Conservation (phyloP, 768 basidiomycete species). For the Lanmaoa rubissima region DNA sequence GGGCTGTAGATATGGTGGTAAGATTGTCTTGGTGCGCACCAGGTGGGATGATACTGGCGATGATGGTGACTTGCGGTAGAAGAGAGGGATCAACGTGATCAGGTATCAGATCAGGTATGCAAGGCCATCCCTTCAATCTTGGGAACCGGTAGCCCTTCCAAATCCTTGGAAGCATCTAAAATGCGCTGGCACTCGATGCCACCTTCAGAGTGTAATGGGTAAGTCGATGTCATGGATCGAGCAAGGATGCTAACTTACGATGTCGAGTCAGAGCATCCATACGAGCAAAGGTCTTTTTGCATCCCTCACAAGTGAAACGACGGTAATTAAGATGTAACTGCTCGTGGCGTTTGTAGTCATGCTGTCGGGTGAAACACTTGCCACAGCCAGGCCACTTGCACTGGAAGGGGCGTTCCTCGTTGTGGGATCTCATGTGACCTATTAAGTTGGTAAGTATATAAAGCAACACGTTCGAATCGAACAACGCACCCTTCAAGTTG, state of each 20-base stretch:
- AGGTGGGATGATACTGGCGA: slow-evolving; percentile 24
- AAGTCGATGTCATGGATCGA: not conserved
- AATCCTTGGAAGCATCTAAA: slow-evolving; percentile 35
- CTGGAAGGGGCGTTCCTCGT: slow-evolving; percentile 92
- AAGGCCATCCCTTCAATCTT: slow-evolving; percentile 34
- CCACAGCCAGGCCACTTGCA: slow-evolving; percentile 94
- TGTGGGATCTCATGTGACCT: slow-evolving; percentile 95
- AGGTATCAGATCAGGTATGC: slow-evolving; percentile 31
- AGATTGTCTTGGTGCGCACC: slow-evolving; percentile 19
- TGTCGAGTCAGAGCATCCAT: slow-evolving; percentile 96
- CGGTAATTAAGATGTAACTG: slow-evolving; percentile 90
- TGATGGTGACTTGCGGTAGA: slow-evolving; percentile 14
- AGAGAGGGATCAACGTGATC: slow-evolving; percentile 3
- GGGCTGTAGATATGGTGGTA: slow-evolving; percentile 15
- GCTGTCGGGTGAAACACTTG: slow-evolving; percentile 91
- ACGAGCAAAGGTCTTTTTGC: slow-evolving; percentile 88
- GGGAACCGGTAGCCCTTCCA: slow-evolving; percentile 20
- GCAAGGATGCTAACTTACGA: slow-evolving; percentile 57
- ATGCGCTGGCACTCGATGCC: slow-evolving; percentile 68
- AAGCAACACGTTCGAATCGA: slow-evolving; percentile 1
- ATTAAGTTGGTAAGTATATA: slow-evolving; percentile 12
- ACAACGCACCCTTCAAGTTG: slow-evolving; percentile 76
- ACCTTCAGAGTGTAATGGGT: slow-evolving; percentile 73
- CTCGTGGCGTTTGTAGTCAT: slow-evolving; percentile 96
- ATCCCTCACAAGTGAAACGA: slow-evolving; percentile 91